Percentiles rank a stretch among this genome's conserved stretches.
phyloP scores from a whole-genome alignment of 1,139 yeast species.

The Zygoascus sp. region DNA sequence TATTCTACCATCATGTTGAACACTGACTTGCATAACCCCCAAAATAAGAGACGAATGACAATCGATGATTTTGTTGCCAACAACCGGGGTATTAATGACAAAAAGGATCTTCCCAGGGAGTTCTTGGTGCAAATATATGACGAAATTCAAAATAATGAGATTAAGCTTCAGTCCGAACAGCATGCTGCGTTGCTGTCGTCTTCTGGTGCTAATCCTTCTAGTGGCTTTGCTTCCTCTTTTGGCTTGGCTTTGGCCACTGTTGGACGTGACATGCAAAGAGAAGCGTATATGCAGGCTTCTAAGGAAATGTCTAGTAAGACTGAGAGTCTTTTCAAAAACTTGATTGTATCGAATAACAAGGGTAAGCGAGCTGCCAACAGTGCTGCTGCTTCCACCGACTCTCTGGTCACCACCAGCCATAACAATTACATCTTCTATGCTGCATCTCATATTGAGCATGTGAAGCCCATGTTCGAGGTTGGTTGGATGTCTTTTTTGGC shows the following conservation, averaged over 20 bases:
- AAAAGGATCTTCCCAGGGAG: constrained; percentile 74
- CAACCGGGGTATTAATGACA: constrained; percentile 92
- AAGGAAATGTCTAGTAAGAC: constrained; percentile 87
- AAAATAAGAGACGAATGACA: constrained; percentile 75
- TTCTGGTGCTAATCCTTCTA: constrained; percentile 41
- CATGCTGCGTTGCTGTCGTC: constrained; percentile 84
- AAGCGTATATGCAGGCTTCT: constrained; percentile 89
- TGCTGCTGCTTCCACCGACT: constrained; percentile 25
- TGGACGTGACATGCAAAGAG: constrained; percentile 69
- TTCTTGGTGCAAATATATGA: constrained; percentile 62
- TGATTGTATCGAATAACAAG: constrained; percentile 49
- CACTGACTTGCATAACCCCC: constrained; percentile 90
- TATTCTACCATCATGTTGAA: constrained; percentile 91
- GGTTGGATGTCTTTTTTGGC: constrained; percentile 97
- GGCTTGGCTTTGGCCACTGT: constrained; percentile 57
- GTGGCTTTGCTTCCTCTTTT: constrained; percentile 43
- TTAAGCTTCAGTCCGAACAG: constrained; percentile 87
- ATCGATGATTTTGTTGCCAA: constrained; percentile 78
- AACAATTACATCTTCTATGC: constrained; percentile 41
- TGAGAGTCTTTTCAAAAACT: constrained; percentile 70
- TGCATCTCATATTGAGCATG: constrained; percentile 84
- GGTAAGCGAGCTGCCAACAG: constrained; percentile 27
- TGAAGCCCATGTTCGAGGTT: constrained; percentile 87
- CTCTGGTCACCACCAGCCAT: constrained; percentile 1
- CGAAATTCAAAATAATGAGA: constrained; percentile 79